Base-by-base conservation (phyloP, 805 yeast genomes). In the Trichomonascus vanleenenianus region DNA sequence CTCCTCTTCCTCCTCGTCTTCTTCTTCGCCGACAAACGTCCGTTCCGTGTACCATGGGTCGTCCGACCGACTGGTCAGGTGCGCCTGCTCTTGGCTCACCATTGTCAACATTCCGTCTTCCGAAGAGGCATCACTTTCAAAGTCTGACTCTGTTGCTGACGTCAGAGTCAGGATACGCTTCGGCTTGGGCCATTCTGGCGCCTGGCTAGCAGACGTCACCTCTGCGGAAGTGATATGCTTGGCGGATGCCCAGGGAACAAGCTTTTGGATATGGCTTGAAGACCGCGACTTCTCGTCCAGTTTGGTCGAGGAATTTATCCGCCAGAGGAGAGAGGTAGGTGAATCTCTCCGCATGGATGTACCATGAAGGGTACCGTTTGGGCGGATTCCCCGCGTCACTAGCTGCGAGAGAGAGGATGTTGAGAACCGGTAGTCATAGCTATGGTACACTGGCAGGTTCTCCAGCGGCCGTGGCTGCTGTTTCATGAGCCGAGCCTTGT, bases 21-120 rank as follows among this genome's bases (percentile, higher is more conserved):
- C 39, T 9, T 41, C 32, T n/a, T 11, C 20, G 7, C 39, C 42
- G 22, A 16, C 44, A 40, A 25, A 30, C 33, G 36, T 30, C 14
- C 43, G 34, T n/a, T 25, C 40, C 11, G 33, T 47, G 40, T 19
- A 40, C 45, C 30, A 43, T 18, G 25, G 47, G 43, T 27, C 40
- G 14, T 14, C 45, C 19, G 16, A 18, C 33, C 38, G 38, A 4
- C 6, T 4, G 38, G 14, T 18, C 38, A 34, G 11, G 5, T 10
- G 11, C 9, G 38, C 7, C 20, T 34, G 14, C 32, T 43, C 39
- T 20, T 34, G 38, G 16, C 38, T 34, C 12, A 18, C 38, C 38
- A 34, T 34, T 4, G 19, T 18, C 36, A 43, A 38, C 34, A 49
- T 42, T 15, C 50, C 51, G 16, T 49, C 51, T 16, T 46, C 50